These are phyloP conservation scores for Hericium rajendrae DNA, from an alignment of 768 basidiomycete species.

Conservation along the genomic window DNA sequence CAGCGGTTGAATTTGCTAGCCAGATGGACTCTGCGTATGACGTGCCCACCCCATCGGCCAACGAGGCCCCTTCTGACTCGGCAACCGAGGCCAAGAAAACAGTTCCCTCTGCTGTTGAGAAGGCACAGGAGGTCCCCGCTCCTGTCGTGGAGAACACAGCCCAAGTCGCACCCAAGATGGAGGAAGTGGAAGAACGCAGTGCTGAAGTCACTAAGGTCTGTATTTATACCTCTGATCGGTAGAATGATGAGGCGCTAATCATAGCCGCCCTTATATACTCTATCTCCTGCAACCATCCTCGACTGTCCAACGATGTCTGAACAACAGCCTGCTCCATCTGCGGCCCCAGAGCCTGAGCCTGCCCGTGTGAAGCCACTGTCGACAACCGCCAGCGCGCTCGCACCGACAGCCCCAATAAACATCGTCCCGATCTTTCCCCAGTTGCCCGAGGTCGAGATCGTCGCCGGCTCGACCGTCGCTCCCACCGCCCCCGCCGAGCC, in stretches of 20 bases:
- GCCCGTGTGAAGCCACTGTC: not conserved
- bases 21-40: conserved; percentile 1
- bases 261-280: not conserved
- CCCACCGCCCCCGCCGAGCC: not conserved
- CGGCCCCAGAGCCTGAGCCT: not conserved
- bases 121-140: not conserved
- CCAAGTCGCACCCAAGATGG: conserved; percentile 3
- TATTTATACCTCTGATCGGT: not conserved
- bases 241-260: not conserved
- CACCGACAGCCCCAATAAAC: not conserved
- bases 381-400: not conserved
- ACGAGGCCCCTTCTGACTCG: not conserved
- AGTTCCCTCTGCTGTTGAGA: not conserved
- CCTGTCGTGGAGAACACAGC: not conserved
- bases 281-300: not conserved
- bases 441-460: not conserved
- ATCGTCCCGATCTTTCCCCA: not conserved
- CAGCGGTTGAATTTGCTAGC: conserved; percentile 1
- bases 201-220: conserved; percentile 1
- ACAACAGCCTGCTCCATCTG: not conserved
- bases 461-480: not conserved
- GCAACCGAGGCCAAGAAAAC: not conserved
- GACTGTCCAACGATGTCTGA: not conserved
- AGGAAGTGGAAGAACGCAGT: conserved; percentile 2
- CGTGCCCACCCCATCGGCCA: not conserved